Base-by-base conservation (phyloP, 768 basidiomycete genomes). In the Russula vinacea region DNA sequence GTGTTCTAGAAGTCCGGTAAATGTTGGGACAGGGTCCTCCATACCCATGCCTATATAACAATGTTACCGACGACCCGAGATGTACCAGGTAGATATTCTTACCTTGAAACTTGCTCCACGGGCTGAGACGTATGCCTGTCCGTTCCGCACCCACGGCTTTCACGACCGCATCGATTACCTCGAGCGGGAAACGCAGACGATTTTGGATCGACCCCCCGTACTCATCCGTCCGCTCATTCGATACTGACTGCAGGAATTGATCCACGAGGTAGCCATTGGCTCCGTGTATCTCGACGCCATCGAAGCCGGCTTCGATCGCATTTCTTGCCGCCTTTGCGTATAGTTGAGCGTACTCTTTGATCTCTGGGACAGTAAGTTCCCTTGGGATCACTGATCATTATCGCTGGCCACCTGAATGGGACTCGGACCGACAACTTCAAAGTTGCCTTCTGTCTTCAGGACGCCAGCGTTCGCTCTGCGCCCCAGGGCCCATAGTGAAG, bases 401-500 rank as follows among this genome's bases (percentile, higher is more conserved):
- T 19, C 17, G 16, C 39, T 17, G 22, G 50, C 14, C 14, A 42
- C 6, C 37, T 44, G 14, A 76, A 72, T 56, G 77, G 71, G 65
- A 74, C 74, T 5, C 71, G 72, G 11, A 1, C 7, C 53, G 11
- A 65, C 54, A 32, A 65, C 2, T 13, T 60, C 58, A 10, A 74
- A 74, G 54, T 65, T 66, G 4, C 77, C 74, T 53, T 79, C 77
- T 55, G 78, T 69, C 7, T 67, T 68, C 0, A 86, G 73, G 40
- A 75, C 53, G 0, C 69, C 66, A n/a, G 73, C 65, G 26, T 70
- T 56, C 5, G 80, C 80, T 0, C 74, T 68, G 3, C 83, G 79
- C 0, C 83, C 86, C 2, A 83, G 69, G 1, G 85, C 85, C 78
- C 84, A 84, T 1, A 85, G 77, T 70, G 86, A 29, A 80, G 60